Evolutionary conservation across 73 alveolate genomes (phyloP), one percentile per base, ranked within the genome.

Genomic region (Paramecium sonneborni): DNA sequence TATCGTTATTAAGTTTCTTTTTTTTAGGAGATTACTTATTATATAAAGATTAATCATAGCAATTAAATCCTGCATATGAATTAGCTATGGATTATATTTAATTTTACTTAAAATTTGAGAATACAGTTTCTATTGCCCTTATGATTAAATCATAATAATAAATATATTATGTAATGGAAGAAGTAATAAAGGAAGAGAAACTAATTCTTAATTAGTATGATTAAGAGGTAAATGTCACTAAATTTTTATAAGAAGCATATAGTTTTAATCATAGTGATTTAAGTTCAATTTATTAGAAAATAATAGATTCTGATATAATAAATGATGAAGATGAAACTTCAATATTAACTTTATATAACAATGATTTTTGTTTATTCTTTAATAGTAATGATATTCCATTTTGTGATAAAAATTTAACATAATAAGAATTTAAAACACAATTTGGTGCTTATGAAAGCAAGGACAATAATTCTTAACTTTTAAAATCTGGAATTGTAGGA

Each of bases 61-160:
- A 62, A 30, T 12, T 62, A 14, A 32, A 62, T 30, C 84, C 84
- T 62, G 46, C 84, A 2, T 32, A 62, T 30, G 48, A 12, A 11
- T 62, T 62, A 28, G 84, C 84, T 12, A 62, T 32, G 84, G 44
- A 62, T 62, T 62, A 62, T 62, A 62, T 62, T 62, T 14, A 26
- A 62, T 62, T 30, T 62, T 62, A 26, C 6, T 11, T 32, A 12
- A 7, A 26, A 2, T 62, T 62, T 26, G 84, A 62, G 7, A 62
- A 62, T 62, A 9, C 84, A 12, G 24, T 62, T 30, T 2, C 84
- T 62, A 44, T 62, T 62, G 84, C 84, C 0, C 84, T 62, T 28
- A 12, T 62, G 24, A 62, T 62, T 1, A 62, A 62, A 12, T 30
- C 84, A 23, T 0, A 62, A 62, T 7, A 62, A 26, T 24, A 62